These are phyloP conservation scores for Psilocybe subaeruginosa DNA, from an alignment of 768 basidiomycete genomes.

Conservation along the genomic window DNA sequence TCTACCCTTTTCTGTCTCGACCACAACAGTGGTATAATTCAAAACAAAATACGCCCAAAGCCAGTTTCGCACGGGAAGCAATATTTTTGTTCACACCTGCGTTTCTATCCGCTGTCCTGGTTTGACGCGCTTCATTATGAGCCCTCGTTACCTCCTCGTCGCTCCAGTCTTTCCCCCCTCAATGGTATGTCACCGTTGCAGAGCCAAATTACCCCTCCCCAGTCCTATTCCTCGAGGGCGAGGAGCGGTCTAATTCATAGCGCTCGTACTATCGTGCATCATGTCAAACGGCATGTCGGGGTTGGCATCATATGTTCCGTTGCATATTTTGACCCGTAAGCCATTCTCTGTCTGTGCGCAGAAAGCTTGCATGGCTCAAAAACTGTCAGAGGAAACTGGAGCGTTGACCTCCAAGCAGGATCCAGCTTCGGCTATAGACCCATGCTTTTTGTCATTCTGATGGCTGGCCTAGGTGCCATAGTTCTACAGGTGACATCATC, in stretches of 20 bases:
- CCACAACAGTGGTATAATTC: conserved; percentile 24
- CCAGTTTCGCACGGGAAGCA: conserved; percentile 35
- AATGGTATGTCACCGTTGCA: conserved; percentile 22
- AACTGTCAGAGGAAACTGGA: conserved; percentile 72
- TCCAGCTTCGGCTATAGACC: conserved; percentile 80
- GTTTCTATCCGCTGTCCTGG: conserved; percentile 34
- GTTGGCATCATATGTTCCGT: conserved; percentile 85
- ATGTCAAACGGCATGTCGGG: conserved; percentile 68
- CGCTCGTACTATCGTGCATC: conserved; percentile 38
- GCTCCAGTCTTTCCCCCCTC: conserved; percentile 18
- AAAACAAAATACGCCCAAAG: conserved; percentile 8
- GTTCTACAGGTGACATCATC: conserved; percentile 64
- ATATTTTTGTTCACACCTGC: conserved; percentile 26
- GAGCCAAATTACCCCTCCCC: conserved; percentile 8
- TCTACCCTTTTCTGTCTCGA: conserved; percentile 11
- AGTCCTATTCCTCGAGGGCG: conserved; percentile 8
- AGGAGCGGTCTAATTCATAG: conserved; percentile 7
- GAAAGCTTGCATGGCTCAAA: not conserved
- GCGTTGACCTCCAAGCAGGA: conserved; percentile 79
- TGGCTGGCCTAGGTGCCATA: conserved; percentile 81
- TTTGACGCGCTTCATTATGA: conserved; percentile 35
- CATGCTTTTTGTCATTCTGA: conserved; percentile 81
- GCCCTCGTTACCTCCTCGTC: conserved; percentile 17
- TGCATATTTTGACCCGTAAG: conserved; percentile 87
- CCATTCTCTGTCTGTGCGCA: conserved; percentile 14